phyloP scores from a whole-genome alignment of 2,329 filamentous ascomycete genomes.

The Erysiphe pulchra region DNA sequence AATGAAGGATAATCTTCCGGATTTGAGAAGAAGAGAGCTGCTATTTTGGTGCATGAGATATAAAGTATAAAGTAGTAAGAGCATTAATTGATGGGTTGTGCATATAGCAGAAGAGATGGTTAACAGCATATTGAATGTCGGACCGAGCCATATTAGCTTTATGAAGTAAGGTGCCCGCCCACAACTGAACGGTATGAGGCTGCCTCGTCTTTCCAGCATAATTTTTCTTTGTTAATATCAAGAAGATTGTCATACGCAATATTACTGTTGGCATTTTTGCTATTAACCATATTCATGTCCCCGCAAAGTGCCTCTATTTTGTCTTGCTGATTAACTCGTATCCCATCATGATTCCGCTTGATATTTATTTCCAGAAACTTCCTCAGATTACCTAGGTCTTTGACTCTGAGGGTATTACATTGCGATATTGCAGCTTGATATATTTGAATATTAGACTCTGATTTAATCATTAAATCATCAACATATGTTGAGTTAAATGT shows the following conservation, averaged over 20 bases:
- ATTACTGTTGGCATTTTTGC: neutral
- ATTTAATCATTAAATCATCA: too few relatives aligned
- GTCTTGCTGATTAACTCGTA: neutral
- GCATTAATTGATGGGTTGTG: too few relatives aligned
- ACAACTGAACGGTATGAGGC: neutral
- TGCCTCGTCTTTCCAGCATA: neutral
- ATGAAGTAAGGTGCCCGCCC: neutral
- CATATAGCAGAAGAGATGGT: too few relatives aligned
- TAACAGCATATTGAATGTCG: neutral
- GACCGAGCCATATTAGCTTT: neutral
- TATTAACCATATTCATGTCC: neutral
- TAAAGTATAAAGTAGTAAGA: too few relatives aligned
- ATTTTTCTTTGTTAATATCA: neutral
- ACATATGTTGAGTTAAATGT: neutral
- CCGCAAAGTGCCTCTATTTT: neutral
- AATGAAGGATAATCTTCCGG: too few relatives aligned
- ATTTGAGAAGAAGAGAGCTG: too few relatives aligned
- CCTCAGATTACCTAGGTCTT: neutral
- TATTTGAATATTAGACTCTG: neutral
- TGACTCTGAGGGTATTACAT: neutral
- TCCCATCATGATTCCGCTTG: neutral
- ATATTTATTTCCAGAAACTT: neutral
- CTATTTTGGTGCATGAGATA: too few relatives aligned
- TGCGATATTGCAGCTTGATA: neutral
- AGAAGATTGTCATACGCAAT: neutral